phyloP scores from a whole-genome alignment of 257 asterid genomes.

The Mitragyna speciosa region DNA sequence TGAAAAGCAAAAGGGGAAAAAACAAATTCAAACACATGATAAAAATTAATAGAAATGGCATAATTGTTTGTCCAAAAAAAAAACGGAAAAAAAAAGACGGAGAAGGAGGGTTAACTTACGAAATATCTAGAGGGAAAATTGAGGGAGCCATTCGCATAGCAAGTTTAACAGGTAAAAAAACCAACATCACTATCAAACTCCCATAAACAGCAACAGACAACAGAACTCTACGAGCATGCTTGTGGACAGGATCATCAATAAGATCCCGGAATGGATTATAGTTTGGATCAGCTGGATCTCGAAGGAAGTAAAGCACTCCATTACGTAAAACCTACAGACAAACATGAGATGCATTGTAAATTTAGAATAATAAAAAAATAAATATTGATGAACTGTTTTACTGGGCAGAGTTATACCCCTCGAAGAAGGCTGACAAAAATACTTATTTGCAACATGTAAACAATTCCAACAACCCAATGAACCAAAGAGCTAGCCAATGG shows the following conservation, averaged over 20 bases:
- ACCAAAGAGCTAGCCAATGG: constrained; percentile 96
- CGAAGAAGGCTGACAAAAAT: constrained; percentile 99
- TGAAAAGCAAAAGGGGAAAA: constrained; percentile 32
- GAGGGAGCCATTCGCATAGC: constrained; percentile 90
- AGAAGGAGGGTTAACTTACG: constrained; percentile 58
- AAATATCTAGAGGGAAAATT: constrained; percentile 90
- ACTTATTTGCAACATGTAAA: constrained; percentile 97
- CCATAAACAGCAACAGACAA: constrained; percentile 94
- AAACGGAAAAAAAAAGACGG: neutral
- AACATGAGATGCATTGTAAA: constrained; percentile 13
- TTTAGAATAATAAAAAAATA: neutral
- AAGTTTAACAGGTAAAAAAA: constrained; percentile 91
- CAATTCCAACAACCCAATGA: constrained; percentile 98
- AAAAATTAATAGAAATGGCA: neutral
- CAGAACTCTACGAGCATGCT: constrained; percentile 98
- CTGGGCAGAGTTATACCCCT: constrained; percentile 58
- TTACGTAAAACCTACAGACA: constrained; percentile 76
- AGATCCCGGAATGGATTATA: constrained; percentile 98
- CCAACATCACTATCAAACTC: constrained; percentile 96
- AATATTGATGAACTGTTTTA: constrained; percentile 4
- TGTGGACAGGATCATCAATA: constrained; percentile 98
- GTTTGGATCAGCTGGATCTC: constrained; percentile 99
- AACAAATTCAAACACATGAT: neutral
- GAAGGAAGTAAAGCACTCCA: constrained; percentile 95
- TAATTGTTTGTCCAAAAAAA: neutral